Conservation (phyloP, 176 grass and related monocot genomes). For the Secale cereale region DNA sequence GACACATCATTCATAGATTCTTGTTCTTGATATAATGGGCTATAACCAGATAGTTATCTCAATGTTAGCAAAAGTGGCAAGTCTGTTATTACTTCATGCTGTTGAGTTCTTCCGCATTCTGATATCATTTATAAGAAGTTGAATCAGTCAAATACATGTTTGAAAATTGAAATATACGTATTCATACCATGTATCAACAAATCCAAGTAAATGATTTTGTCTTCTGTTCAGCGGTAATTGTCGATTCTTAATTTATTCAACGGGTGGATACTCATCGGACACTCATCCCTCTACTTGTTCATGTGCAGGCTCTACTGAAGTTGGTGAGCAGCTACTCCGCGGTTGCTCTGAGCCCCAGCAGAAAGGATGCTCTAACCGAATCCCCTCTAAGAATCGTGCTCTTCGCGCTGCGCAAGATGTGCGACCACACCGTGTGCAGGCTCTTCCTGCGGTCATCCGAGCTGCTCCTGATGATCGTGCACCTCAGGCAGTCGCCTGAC, state of each 20-base stretch:
- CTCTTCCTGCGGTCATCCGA: constrained; percentile 69
- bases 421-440: constrained; percentile 73
- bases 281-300: background rate
- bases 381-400: constrained; percentile 84
- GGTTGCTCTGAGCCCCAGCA: constrained; percentile 66
- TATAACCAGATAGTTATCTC: background rate
- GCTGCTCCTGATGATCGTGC: constrained; percentile 55
- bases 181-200: constrained; percentile 2
- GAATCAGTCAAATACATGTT: background rate
- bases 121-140: background rate
- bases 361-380: constrained; percentile 61
- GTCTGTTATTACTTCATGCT: background rate
- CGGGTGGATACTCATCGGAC: background rate
- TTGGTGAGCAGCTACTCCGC: constrained; percentile 69
- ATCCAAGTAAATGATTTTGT: background rate
- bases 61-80: background rate
- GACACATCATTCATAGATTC: background rate
- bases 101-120: background rate
- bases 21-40: background rate
- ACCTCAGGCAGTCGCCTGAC: constrained; percentile 74
- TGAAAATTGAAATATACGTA: background rate
- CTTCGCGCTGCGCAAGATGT: constrained; percentile 89
- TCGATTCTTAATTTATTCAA: background rate
- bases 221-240: background rate
- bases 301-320: constrained; percentile 71